Evolutionary conservation across 805 yeast genomes (phyloP).

Genomic region (Kregervanrija fluxuum): DNA sequence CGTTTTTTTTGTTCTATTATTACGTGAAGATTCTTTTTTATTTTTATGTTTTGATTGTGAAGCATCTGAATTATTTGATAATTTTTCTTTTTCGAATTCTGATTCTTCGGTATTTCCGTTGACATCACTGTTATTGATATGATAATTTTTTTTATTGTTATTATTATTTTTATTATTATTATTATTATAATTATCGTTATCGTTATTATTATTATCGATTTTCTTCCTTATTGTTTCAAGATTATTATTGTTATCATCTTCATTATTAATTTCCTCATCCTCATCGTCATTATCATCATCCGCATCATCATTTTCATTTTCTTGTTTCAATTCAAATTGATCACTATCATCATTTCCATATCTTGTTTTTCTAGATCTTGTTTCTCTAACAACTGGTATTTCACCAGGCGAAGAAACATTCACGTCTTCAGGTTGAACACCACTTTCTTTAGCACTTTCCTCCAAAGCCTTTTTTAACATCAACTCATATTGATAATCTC

Average conservation of each 20-base stretch:
- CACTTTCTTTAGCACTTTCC: constrained; percentile 49
- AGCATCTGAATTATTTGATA: too few relatives aligned
- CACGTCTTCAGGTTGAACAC: constrained; percentile 30
- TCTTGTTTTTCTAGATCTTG: constrained; percentile 17
- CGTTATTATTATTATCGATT: too few relatives aligned
- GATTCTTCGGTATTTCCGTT: too few relatives aligned
- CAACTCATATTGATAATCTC: constrained; percentile 30
- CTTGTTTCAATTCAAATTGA: background rate
- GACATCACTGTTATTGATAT: too few relatives aligned
- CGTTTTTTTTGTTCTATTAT: too few relatives aligned
- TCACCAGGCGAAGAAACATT: constrained; percentile 27
- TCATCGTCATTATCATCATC: constrained; percentile 12
- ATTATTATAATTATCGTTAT: too few relatives aligned
- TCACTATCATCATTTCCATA: constrained; percentile 3
- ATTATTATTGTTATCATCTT: background rate
- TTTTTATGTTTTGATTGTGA: too few relatives aligned
- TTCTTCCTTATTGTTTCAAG: background rate
- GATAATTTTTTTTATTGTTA: too few relatives aligned
- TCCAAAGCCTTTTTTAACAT: constrained; percentile 40
- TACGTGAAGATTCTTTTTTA: too few relatives aligned
- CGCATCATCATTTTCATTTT: background rate
- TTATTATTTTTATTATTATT: too few relatives aligned
- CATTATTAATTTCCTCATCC: background rate
- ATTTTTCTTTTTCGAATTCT: too few relatives aligned
- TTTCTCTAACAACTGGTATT: constrained; percentile 17